Conservation (phyloP, 1,139 yeast species). For the Nematodospora anomalae region DNA sequence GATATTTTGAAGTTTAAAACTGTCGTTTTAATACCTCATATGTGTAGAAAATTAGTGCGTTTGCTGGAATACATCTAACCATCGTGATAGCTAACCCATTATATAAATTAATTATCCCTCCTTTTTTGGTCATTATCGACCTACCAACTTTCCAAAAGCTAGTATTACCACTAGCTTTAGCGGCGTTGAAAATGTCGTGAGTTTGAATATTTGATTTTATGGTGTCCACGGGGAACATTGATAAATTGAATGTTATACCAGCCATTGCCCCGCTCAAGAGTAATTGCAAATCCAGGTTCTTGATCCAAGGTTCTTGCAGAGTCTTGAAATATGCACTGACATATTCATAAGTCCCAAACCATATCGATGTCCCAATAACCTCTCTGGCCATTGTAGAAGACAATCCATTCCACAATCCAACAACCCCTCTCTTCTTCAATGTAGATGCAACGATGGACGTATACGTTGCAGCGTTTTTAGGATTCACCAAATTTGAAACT, state of each 20-base stretch:
- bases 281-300: constrained; percentile 50
- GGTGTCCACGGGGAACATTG: constrained; percentile 88
- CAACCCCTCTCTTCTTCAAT: constrained; percentile 51
- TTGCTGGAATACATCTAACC: constrained; percentile 82
- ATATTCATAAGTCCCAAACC: constrained; percentile 89
- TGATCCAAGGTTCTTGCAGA: constrained; percentile 18
- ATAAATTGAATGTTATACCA: constrained; percentile 76
- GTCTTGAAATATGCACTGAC: constrained; percentile 40
- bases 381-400: constrained; percentile 82
- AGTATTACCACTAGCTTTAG: constrained; percentile 10
- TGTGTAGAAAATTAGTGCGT: constrained; percentile 79
- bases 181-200: constrained; percentile 27
- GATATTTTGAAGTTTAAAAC: constrained; percentile 18
- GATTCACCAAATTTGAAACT: constrained; percentile 52
- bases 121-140: constrained; percentile 41
- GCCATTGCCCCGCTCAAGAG: constrained; percentile 83
- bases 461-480: constrained; percentile 14
- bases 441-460: constrained; percentile 43
- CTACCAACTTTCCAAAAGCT: constrained; percentile 32
- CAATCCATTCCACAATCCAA: constrained; percentile 77
- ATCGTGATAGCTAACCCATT: constrained; percentile 85
- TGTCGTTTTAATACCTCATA: constrained; percentile 64
- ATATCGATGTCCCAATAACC: constrained; percentile 85
- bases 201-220: constrained; percentile 88
- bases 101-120: constrained; percentile 69